These are phyloP conservation scores for Mycosarcoma maydis DNA, from an alignment of 1,284 basidiomycete species.

Conservation along the genomic window DNA sequence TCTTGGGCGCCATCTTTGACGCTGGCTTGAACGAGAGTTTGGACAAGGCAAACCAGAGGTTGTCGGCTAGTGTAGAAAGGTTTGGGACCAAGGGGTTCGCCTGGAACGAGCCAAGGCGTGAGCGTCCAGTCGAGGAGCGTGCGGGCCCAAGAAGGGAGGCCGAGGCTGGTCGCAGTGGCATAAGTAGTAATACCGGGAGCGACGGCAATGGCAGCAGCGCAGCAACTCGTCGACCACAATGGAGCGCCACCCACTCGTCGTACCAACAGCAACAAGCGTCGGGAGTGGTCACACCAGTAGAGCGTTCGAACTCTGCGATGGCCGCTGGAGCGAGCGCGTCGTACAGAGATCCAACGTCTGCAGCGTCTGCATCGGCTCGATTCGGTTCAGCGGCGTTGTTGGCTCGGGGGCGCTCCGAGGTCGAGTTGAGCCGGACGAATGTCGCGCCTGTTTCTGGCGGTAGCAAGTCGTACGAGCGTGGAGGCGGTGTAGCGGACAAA, in stretches of 20 bases:
- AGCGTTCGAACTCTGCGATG: neutral
- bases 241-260: conserved; percentile 6
- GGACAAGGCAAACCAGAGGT: conserved; percentile 13
- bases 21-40: conserved; percentile 37
- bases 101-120: conserved; percentile 1
- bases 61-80: conserved; percentile 11
- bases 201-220: neutral
- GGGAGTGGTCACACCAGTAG: too few species aligned
- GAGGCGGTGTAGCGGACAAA: conserved; percentile 1
- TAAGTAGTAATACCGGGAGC: neutral
- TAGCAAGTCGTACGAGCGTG: conserved; percentile 29
- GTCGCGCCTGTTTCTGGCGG: conserved; percentile 3
- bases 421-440: neutral
- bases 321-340: conserved; percentile 15
- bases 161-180: neutral
- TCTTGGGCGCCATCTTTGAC: conserved; percentile 34
- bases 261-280: conserved; percentile 12
- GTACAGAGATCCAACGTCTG: conserved; percentile 17
- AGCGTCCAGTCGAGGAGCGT: conserved; percentile 6
- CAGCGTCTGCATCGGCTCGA: conserved; percentile 22
- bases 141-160: conserved; percentile 1
- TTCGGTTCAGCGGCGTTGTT: conserved; percentile 20
- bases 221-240: conserved; percentile 8
- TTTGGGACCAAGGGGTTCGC: neutral
- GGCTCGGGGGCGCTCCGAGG: conserved; percentile 22